These are phyloP conservation scores for Cladosporium sp. DNA, from an alignment of 2,329 filamentous ascomycete species.

Conservation along the genomic window DNA sequence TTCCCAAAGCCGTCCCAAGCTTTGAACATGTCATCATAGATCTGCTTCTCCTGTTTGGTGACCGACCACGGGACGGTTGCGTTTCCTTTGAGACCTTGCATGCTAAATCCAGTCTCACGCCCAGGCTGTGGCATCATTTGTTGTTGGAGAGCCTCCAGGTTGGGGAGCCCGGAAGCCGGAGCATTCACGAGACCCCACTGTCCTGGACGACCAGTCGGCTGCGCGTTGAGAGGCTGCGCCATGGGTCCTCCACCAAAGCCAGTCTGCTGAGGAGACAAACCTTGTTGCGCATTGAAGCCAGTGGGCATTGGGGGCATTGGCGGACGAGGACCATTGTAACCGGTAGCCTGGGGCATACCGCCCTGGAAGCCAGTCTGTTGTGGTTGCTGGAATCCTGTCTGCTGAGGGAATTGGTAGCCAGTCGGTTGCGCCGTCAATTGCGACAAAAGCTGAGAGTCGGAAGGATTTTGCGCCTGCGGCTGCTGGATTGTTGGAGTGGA, in stretches of 20 bases:
- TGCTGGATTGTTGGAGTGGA: constrained; percentile 49
- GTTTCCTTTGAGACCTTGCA: constrained; percentile 84
- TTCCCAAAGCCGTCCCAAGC: constrained; percentile 96
- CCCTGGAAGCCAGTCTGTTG: constrained; percentile 54
- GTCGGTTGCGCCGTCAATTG: constrained; percentile 57
- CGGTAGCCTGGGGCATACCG: constrained; percentile 70
- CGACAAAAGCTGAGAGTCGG: constrained; percentile 62
- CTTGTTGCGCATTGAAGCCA: constrained; percentile 61
- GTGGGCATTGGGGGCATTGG: constrained; percentile 84
- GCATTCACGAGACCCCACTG: constrained; percentile 99
- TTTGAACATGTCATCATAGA: constrained; percentile 91
- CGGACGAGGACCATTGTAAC: constrained; percentile 76
- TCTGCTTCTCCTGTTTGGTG: constrained; percentile 96
- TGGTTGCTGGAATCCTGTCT: constrained; percentile 55
- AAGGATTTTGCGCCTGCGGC: constrained; percentile 63
- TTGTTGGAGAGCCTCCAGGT: constrained; percentile 87
- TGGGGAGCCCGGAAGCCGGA: constrained; percentile 82
- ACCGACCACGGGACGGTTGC: constrained; percentile 98
- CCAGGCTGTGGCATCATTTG: constrained; percentile 98
- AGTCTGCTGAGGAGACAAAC: constrained; percentile 61
- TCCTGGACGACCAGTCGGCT: constrained; percentile 87
- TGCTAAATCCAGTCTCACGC: constrained; percentile 83
- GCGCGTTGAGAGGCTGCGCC: constrained; percentile 71
- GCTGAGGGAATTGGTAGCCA: constrained; percentile 58
- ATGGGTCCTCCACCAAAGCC: constrained; percentile 62